Evolutionary conservation across 1,284 basidiomycete genomes (phyloP), one percentile per base, ranked within the genome.

Genomic region (Erythrobasidium hasegawianum): DNA sequence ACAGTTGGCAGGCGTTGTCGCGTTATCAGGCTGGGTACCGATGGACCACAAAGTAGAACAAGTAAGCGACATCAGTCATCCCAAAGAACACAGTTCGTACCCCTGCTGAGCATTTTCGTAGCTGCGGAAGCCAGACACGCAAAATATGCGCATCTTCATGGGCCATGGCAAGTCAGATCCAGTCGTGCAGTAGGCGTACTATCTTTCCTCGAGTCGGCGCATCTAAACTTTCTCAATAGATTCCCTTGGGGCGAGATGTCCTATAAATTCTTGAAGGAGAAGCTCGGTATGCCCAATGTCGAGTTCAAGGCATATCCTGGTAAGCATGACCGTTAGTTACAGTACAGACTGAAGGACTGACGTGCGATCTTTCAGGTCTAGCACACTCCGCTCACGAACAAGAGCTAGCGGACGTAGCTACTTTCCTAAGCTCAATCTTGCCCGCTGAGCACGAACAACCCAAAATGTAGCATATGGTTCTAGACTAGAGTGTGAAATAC

Each of bases 91-190:
- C 16, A 55, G 29, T 20, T 45, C 7, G 50, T 1, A 22, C 10
- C 14, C 18, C 33, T 10, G 43, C 45, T 70, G 49, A 57, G 55
- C 26, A 22, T 49, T 33, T 27, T 45, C 26, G 13, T 20, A 67
- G 64, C 22, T 67, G 11, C 49, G 50, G 11, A 67, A 59, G 38
- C 45, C 54, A 18, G 39, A 22, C 33, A 49, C 64, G 3, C 33
- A 61, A 40, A 33, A 54, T 38, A 40, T 43, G 16, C 47, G 57
- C 40, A 29, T 93, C 40, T 94, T 94, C 79, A 89, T 88, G 86
- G 93, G 88, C 5, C 89, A 92, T 70, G 92, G 92, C 8, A 83
- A 80, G n/a, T 79, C 77, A 33, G 92, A 96, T 76, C 84, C 83
- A 9, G 81, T 94, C 13, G 86, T 94, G 18, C 33, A 59, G 59